Conservation (phyloP, 202 grass and related monocot genomes). For the Setaria italica region DNA sequence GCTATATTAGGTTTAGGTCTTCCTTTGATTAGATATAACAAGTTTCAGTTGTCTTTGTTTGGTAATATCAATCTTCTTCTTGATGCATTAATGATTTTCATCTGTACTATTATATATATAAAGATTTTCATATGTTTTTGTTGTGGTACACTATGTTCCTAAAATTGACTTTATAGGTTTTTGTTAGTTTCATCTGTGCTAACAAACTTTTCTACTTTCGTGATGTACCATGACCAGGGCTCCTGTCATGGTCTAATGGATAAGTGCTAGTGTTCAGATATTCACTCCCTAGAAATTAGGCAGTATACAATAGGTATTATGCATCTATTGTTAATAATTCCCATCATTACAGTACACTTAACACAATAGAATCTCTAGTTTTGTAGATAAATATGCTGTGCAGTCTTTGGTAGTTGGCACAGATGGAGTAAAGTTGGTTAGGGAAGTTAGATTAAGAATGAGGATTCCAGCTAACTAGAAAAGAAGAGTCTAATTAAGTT, state of each 20-base stretch:
- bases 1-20: neutral
- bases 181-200: neutral
- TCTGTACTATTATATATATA: conserved; percentile 26
- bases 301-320: conserved; percentile 2
- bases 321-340: conserved; percentile 10
- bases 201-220: conserved; percentile 13
- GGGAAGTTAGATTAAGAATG: neutral
- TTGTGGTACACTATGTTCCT: conserved; percentile 4
- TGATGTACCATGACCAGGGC: conserved; percentile 11
- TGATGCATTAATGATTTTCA: neutral
- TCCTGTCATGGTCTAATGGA: neutral
- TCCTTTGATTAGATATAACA: conserved; percentile 39
- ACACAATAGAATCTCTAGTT: neutral
- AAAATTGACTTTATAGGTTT: neutral
- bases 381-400: conserved; percentile 3
- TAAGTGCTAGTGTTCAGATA: neutral
- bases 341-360: conserved; percentile 11
- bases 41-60: neutral
- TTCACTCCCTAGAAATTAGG: neutral
- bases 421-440: neutral
- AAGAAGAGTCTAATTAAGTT: neutral
- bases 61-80: neutral
- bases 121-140: conserved; percentile 9
- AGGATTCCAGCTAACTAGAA: neutral
- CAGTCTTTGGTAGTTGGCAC: neutral